A percentile compares a stretch with the other conserved stretches of the same genome.
phyloP scores from a whole-genome alignment of 192 early-diverging fungal species.

The Podila horticola region DNA sequence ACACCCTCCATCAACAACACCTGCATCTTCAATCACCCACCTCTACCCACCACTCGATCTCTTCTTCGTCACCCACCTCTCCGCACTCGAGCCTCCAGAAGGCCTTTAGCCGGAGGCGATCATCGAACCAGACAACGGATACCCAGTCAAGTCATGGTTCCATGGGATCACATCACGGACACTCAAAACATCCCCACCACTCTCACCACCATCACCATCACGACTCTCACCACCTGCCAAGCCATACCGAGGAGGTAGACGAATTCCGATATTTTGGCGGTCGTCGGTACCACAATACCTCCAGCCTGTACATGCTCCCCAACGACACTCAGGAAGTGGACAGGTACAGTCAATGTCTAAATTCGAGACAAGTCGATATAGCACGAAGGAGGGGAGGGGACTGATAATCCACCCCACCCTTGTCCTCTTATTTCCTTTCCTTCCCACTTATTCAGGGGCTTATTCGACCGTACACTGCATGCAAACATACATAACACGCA shows the following conservation, averaged over 20 bases:
- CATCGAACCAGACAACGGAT: conserved; percentile 42
- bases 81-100: conserved; percentile 2
- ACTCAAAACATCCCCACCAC: background rate
- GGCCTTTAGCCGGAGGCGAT: conserved; percentile 28
- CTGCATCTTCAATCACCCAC: conserved; percentile 8
- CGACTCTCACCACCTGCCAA: background rate
- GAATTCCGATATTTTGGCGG: conserved; percentile 28
- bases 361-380: background rate
- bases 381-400: background rate
- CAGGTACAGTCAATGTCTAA: conserved; percentile 17
- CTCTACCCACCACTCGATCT: conserved; percentile 1
- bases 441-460: no score
- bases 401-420: background rate
- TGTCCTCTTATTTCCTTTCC: background rate
- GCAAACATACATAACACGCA: no score
- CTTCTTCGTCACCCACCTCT: conserved; percentile 6
- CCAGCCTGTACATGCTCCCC: conserved; percentile 37
- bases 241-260: conserved; percentile 14
- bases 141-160: conserved; percentile 21
- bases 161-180: no score
- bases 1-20: conserved; percentile 15
- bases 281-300: conserved; percentile 39
- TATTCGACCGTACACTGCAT: no score
- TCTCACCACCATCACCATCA: conserved; percentile 6
- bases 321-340: conserved; percentile 49